A percentile compares a stretch with the other conserved stretches of the same genome.
Evolutionary conservation across 2,329 filamentous ascomycete species (phyloP).

Genomic region (Arthrobotrys entomopaga): DNA sequence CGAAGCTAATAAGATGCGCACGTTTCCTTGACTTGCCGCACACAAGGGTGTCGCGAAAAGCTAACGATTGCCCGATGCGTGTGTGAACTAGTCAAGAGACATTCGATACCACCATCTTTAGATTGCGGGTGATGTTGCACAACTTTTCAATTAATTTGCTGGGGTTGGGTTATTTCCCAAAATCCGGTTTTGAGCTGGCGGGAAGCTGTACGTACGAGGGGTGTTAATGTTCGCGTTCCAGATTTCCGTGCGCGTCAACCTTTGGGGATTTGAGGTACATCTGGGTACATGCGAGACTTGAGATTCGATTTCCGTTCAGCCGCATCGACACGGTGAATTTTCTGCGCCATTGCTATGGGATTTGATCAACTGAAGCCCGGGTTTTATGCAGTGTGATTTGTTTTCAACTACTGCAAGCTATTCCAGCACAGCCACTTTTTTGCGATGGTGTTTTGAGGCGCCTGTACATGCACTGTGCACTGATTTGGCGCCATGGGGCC

Average conservation of each 20-base stretch:
- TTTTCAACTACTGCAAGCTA: background rate
- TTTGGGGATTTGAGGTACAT: conserved; percentile 2
- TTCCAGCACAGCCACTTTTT: conserved; percentile 10
- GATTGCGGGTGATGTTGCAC: conserved; percentile 5
- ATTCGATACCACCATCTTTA: background rate
- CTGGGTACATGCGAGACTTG: background rate
- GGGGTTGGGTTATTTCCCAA: background rate
- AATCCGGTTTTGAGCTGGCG: too few species aligned
- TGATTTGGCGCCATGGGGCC: too few species aligned
- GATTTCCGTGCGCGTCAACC: background rate
- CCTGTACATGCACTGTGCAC: too few species aligned
- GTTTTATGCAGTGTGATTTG: conserved; percentile 19
- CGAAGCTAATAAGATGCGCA: conserved; percentile 18
- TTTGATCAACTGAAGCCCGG: background rate
- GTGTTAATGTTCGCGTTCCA: background rate
- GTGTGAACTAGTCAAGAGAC: background rate
- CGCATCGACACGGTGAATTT: conserved; percentile 6
- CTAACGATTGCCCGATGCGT: background rate
- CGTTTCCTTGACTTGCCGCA: conserved; percentile 38
- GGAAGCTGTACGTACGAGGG: background rate
- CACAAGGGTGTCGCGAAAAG: conserved; percentile 27
- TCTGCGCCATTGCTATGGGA: background rate
- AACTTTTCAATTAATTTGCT: background rate
- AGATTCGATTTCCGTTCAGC: conserved; percentile 7
- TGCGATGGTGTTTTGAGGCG: background rate